Percentiles rank a stretch among this genome's conserved stretches.
Evolutionary conservation across 371 early-diverging fungal species (phyloP).

Genomic region (Lichtheimia corymbifera): DNA sequence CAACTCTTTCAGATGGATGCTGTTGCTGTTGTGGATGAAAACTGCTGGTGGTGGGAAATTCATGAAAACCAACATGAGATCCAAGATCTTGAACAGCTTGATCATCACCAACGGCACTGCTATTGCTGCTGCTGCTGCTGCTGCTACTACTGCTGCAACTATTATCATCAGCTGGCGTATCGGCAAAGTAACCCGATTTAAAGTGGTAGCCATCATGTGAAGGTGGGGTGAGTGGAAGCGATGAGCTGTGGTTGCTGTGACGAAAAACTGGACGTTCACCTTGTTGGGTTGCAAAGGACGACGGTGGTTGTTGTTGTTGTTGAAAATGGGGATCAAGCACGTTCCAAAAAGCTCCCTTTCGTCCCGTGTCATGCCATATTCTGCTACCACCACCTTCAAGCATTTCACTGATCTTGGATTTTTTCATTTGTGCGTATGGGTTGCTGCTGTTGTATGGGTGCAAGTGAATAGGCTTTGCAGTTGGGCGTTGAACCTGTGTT

Average conservation of each 20-base stretch:
- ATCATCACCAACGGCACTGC: not conserved
- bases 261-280: too few relatives aligned
- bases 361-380: constrained; percentile 13
- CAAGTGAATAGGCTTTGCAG: constrained; percentile 2
- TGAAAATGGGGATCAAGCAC: not conserved
- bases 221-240: constrained; percentile 16
- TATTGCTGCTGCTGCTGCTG: not conserved
- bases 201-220: constrained; percentile 10
- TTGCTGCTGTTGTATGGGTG: not conserved
- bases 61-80: not conserved
- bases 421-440: constrained; percentile 6
- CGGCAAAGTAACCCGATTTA: constrained; percentile 3
- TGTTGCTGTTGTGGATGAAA: not conserved
- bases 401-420: constrained; percentile 19
- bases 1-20: not conserved
- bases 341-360: not conserved
- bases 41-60: not conserved
- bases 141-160: constrained; percentile 7
- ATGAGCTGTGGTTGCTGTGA: constrained; percentile 7
- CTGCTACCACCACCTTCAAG: constrained; percentile 14
- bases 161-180: constrained; percentile 3
- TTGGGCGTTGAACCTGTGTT: not conserved
- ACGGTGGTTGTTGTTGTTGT: constrained; percentile 3
- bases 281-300: constrained; percentile 3
- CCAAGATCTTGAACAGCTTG: not conserved